phyloP scores from a whole-genome alignment of 768 basidiomycete species.

The Mycena alexandri region DNA sequence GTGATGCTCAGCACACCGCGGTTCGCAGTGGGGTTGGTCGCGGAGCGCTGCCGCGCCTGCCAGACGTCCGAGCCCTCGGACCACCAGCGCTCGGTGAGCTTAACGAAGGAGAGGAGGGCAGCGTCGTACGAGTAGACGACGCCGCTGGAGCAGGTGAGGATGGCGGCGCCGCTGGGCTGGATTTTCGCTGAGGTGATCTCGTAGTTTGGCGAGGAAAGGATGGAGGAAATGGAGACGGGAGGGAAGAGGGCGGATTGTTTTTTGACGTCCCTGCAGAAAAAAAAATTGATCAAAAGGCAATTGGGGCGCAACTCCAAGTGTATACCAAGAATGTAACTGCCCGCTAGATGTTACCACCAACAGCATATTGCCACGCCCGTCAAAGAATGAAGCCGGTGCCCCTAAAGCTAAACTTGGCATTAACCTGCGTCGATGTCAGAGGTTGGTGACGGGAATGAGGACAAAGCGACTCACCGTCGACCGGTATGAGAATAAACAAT shows the following conservation, averaged over 20 bases:
- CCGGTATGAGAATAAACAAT: constrained; percentile 89
- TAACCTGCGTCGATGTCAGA: constrained; percentile 60
- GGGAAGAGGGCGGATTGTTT: constrained; percentile 74
- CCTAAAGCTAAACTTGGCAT: constrained; percentile 84
- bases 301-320: constrained; percentile 19
- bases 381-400: constrained; percentile 76
- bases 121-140: constrained; percentile 84
- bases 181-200: constrained; percentile 74
- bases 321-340: constrained; percentile 82
- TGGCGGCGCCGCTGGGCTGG: constrained; percentile 83
- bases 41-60: constrained; percentile 75
- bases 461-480: constrained; percentile 69
- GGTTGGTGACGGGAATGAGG: constrained; percentile 16
- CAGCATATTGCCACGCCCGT: constrained; percentile 72
- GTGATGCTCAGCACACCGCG: constrained; percentile 69
- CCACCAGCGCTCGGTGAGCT: constrained; percentile 88
- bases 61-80: constrained; percentile 85
- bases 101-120: constrained; percentile 75
- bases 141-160: constrained; percentile 84
- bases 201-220: constrained; percentile 72
- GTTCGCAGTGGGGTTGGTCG: constrained; percentile 50
- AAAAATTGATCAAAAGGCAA: neutral
- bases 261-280: constrained; percentile 75
- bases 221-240: constrained; percentile 70
- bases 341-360: constrained; percentile 81